Base-by-base conservation (phyloP, 164 flowering plant species). In the Sedum album region DNA sequence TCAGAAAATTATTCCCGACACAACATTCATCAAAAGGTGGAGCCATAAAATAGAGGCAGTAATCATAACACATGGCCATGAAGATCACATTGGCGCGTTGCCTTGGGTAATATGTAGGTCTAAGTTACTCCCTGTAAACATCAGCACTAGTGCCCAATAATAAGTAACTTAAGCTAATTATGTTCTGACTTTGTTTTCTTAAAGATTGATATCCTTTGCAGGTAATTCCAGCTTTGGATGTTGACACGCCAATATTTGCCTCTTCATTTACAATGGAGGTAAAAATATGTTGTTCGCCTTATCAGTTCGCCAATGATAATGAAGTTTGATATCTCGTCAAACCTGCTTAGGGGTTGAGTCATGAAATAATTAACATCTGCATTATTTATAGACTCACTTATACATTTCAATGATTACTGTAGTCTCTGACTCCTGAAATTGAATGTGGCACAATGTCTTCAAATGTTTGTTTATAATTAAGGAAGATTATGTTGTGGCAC, bases 41-140 rank as follows among this genome's bases (percentile, higher is more conserved):
- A 88, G 91, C 72, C 97, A 91, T 79, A 94, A 94, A 82, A 94
- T 94, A 78, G 99, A 94, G 81, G 99, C 99, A 49, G 92, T 94
- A 69, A 74, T 94, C 60, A 89, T 94, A 69, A 94, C 99, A 20
- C 99, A 94, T 83, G 99, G 99, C 21, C 99, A 94, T 69, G 99
- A 94, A 83, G 99, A 94, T 79, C 99, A 94, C 95, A 94, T 94
- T 82, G 99, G 99, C 87, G 99, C 99, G 78, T 86, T 94, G 91
- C 99, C 99, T 78, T 94, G 99, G 99, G 99, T 94, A 91, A 87
- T 83, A 28, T 13, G 20, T 28, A 2, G n/a, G 17, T 23, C 31
- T 57, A 28, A 11, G 13, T 4, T 28, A 57, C 33, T 15, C n/a
- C n/a, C n/a, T n/a, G n/a, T n/a, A n/a, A n/a, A n/a, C n/a, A n/a